Evolutionary conservation across 306 rosid species (phyloP).

Genomic region (Medicago lupulina): DNA sequence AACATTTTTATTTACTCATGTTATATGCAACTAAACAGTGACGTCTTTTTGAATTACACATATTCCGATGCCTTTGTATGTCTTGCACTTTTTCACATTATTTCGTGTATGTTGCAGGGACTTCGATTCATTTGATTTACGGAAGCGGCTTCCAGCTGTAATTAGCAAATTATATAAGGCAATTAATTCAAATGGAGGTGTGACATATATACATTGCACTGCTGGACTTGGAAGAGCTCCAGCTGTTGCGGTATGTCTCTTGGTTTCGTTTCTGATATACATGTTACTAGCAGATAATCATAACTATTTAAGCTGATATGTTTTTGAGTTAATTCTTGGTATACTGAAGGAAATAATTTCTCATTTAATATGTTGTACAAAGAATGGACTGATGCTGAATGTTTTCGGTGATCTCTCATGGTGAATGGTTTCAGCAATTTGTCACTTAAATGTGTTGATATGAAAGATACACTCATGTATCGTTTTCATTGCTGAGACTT

Average conservation of each 20-base stretch:
- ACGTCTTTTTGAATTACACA: slow-evolving; percentile 22
- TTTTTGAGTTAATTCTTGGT: slow-evolving; percentile 10
- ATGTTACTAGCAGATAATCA: neutral
- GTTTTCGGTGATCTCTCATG: no score
- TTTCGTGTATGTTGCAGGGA: slow-evolving; percentile 66
- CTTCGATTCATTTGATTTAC: slow-evolving; percentile 85
- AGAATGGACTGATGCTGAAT: no score
- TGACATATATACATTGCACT: slow-evolving; percentile 91
- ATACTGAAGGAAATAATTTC: slow-evolving; percentile 31
- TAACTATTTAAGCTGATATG: slow-evolving; percentile 13
- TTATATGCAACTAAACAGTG: slow-evolving; percentile 18
- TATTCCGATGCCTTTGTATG: slow-evolving; percentile 26
- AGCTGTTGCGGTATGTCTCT: slow-evolving; percentile 69
- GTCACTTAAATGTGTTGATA: no score
- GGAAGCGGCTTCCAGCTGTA: slow-evolving; percentile 80
- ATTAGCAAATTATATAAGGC: slow-evolving; percentile 81
- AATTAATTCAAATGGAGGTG: slow-evolving; percentile 79
- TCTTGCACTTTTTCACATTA: slow-evolving; percentile 39
- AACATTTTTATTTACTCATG: slow-evolving; percentile 27
- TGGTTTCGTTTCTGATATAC: slow-evolving; percentile 33
- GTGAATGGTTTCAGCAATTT: no score
- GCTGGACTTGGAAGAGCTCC: slow-evolving; percentile 99
- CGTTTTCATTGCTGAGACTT: no score
- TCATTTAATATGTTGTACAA: no score
- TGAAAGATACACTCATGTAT: no score